Evolutionary conservation across 208 protist species (phyloP), one percentile per base, ranked within the genome.

Genomic region (Leptomonas seymouri): DNA sequence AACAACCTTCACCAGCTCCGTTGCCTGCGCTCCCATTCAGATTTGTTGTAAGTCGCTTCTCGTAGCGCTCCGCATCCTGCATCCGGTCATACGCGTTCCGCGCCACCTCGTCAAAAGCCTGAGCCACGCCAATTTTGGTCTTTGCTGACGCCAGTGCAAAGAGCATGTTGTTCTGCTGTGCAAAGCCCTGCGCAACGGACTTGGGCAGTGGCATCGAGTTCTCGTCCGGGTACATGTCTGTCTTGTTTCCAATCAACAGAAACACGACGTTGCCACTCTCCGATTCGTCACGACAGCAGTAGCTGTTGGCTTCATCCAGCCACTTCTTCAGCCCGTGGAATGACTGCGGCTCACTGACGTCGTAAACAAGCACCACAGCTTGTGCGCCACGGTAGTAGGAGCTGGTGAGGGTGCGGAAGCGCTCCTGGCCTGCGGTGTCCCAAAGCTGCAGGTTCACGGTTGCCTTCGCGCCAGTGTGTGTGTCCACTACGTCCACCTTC

Each of bases 221-320:
- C 58, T 72, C 80, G 11, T 53, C 62, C 8, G 49, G 44, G 64
- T 77, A 84, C 30, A 82, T 60, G 66, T 96, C 93, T 1, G 71
- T 84, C 66, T 97, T 97, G 71, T 97, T 97, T 3, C 89, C 93
- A 56, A 97, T 85, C 5, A 97, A 72, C 60, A 97, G 42, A 42
- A 87, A 93, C 23, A 87, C 75, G 3, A 86, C 74, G n/a, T 74
- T 67, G 31, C 64, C 63, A 21, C 67, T 58, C 54, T 78, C 80
- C 16, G 36, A 54, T 39, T 71, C 81, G 53, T 73, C 73, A n/a
- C 69, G 66, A 31, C 67, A 54, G 69, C 82, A 81, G 74, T 94
- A 95, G 41, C 50, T 68, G 21, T 80, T 70, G 20, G 87, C 77
- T 67, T 95, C 90, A 9, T 93, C 79, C 14, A 97, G 58, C 91